Base-by-base conservation (phyloP, 2,329 filamentous ascomycete genomes). In the Chaetothyriales sp. region DNA sequence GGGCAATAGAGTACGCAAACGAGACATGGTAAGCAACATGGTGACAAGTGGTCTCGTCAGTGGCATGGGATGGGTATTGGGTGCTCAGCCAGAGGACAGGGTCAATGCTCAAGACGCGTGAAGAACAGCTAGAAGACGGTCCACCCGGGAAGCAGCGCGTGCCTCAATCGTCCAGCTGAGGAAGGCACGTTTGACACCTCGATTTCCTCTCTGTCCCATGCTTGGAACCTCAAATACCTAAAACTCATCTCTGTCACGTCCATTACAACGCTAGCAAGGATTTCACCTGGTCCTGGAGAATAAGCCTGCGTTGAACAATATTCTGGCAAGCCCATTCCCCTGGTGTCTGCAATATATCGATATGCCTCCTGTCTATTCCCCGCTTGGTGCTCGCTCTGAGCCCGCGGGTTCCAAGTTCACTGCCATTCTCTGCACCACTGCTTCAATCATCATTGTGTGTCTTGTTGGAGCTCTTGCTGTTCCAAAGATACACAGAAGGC, bases 11-110 rank as follows among this genome's bases (percentile, higher is more conserved):
- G 67, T 73, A 15, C 64, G 73, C 44, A 76, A 75, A 59, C 63
- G 73, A 53, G 73, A 76, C 63, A 65, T 82, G 67, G 77, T 83
- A 47, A 78, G 78, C 53, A 82, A 74, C 66, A 79, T 79, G 65
- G 80, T 82, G 5, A 81, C 77, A 10, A 78, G 77, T 2, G 78
- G 77, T 5, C 64, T 83, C 61, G 78, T 77, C 6, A 79, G 73
- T 62, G 80, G 80, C 8, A 69, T 83, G 60, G 80, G 80, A 7
- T 83, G 80, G 80, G 76, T 83, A 52, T 63, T 83, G 51, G 80
- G 80, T 64, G 71, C 70, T 50, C 70, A 72, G 54, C 70, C 71
- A 9, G 49, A 46, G 37, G 57, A 59, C 22, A 51, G 57, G 19
- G 33, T 15, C 33, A 40, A 40, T 9, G 33, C 33, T 40, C 33